A percentile compares a stretch with the other conserved stretches of the same genome.
Conservation (phyloP, 148 eudicot genomes). For the Vaccinium macrocarpon region DNA sequence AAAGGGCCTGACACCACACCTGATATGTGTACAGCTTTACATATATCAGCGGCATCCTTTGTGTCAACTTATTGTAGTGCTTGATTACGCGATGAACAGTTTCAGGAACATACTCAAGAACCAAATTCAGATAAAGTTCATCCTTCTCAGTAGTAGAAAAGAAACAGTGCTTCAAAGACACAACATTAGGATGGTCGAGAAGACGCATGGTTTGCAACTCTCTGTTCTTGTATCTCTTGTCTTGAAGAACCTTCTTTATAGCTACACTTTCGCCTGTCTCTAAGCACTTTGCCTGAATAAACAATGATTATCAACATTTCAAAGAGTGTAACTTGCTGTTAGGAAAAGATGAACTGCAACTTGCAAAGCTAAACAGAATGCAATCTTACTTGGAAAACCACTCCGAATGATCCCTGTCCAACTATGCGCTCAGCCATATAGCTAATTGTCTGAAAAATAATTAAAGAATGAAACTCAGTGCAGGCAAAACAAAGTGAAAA, state of each 20-base stretch:
- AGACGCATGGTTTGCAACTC: slow-evolving; percentile 84
- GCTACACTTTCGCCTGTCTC: slow-evolving; percentile 85
- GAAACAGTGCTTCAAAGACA: slow-evolving; percentile 75
- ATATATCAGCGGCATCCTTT: slow-evolving; percentile 69
- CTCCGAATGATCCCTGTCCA: slow-evolving; percentile 64
- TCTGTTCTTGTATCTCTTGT: slow-evolving; percentile 77
- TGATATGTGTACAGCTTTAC: slow-evolving; percentile 78
- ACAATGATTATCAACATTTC: slow-evolving; percentile 16
- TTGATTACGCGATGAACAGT: slow-evolving; percentile 68
- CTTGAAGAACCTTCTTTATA: slow-evolving; percentile 82
- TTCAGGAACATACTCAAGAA: slow-evolving; percentile 79
- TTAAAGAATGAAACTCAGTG: not conserved
- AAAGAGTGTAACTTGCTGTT: not conserved
- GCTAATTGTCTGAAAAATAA: slow-evolving; percentile 48
- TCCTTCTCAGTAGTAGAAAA: slow-evolving; percentile 81
- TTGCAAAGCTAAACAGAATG: not conserved
- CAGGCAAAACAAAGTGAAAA: not conserved
- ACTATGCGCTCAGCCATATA: slow-evolving; percentile 73
- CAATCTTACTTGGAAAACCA: slow-evolving; percentile 53
- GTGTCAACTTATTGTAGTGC: slow-evolving; percentile 69
- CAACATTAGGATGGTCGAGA: slow-evolving; percentile 77
- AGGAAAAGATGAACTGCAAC: not conserved
- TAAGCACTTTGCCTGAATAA: slow-evolving; percentile 63
- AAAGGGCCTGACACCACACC: slow-evolving; percentile 29
- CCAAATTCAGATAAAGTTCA: slow-evolving; percentile 76